phyloP scores from a whole-genome alignment of 805 yeast species.

The Candida alai region DNA sequence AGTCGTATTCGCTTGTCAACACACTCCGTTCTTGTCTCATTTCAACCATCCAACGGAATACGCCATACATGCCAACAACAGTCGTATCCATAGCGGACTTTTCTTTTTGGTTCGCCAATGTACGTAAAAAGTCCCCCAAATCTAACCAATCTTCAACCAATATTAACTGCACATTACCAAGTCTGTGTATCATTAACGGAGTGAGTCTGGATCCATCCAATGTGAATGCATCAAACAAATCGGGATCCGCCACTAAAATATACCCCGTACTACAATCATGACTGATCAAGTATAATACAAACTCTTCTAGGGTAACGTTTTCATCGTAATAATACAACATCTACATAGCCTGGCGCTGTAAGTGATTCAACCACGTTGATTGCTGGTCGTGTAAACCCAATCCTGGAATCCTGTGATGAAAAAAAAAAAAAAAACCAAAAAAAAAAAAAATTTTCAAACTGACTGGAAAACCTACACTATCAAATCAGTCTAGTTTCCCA shows the following conservation, averaged over 20 bases:
- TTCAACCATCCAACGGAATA: constrained; percentile 6
- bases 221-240: constrained; percentile 1
- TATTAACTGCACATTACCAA: constrained; percentile 7
- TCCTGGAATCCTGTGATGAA: too few species aligned
- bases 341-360: too few species aligned
- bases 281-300: constrained; percentile 3
- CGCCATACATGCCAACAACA: constrained; percentile 8
- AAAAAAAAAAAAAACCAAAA: too few species aligned
- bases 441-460: too few species aligned
- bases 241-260: constrained; percentile 9
- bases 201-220: not conserved
- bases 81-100: not conserved
- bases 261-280: constrained; percentile 2
- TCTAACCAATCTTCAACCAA: constrained; percentile 9
- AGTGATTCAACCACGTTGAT: too few species aligned
- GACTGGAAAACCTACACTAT: too few species aligned
- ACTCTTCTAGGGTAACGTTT: constrained; percentile 9
- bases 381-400: too few species aligned
- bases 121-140: constrained; percentile 4
- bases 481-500: too few species aligned
- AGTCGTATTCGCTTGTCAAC: too few species aligned
- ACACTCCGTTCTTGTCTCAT: constrained; percentile 4
- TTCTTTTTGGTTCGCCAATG: too few species aligned
- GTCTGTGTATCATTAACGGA: not conserved
- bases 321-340: constrained; percentile 11